These are phyloP conservation scores for Chiua virens DNA, from an alignment of 768 basidiomycete genomes.

Conservation along the genomic window DNA sequence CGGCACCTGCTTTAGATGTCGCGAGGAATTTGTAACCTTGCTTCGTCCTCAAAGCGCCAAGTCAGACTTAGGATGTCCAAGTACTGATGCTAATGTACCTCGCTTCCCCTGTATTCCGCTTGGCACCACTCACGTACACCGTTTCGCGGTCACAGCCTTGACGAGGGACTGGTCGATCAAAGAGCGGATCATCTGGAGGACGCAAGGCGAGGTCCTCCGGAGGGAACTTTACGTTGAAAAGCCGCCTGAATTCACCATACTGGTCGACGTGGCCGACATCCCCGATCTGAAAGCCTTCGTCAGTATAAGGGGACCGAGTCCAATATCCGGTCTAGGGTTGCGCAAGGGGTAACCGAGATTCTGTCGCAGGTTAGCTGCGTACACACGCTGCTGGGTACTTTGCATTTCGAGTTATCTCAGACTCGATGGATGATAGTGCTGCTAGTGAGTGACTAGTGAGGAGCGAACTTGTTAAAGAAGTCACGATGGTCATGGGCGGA, in stretches of 20 bases:
- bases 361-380: conserved; percentile 7
- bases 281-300: conserved; percentile 31
- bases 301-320: conserved; percentile 19
- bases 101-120: too few species aligned
- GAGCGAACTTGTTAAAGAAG: too few species aligned
- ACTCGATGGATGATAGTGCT: too few species aligned
- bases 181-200: too few species aligned
- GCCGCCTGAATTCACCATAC: conserved; percentile 28
- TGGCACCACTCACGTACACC: too few species aligned
- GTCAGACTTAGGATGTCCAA: too few species aligned
- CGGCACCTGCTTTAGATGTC: conserved; percentile 20
- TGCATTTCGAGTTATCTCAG: too few species aligned
- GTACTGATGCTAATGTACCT: too few species aligned
- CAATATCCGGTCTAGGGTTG: conserved; percentile 23
- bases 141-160: too few species aligned
- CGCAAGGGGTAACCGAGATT: conserved; percentile 31
- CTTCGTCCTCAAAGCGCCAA: neutral
- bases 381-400: neutral
- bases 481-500: too few species aligned
- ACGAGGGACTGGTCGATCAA: neutral
- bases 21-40: neutral
- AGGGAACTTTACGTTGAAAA: conserved; percentile 30
- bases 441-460: too few species aligned
- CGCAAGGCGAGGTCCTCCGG: too few species aligned
- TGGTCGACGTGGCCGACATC: conserved; percentile 32